phyloP scores from a whole-genome alignment of 2,329 filamentous ascomycete genomes.

The Pseudogymnoascus sp. region DNA sequence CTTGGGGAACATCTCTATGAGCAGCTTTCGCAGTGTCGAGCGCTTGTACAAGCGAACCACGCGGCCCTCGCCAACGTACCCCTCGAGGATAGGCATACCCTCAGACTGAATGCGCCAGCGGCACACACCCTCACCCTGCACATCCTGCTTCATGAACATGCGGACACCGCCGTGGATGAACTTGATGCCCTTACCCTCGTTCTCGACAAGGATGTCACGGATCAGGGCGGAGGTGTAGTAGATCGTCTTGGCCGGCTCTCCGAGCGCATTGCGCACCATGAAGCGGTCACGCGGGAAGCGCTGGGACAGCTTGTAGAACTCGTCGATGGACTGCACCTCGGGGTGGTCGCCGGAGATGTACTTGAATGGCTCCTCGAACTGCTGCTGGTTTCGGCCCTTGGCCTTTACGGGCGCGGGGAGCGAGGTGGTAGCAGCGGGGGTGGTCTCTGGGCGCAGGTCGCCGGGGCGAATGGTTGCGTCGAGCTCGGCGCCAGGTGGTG shows the following conservation, averaged over 20 bases:
- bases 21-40: slow-evolving; percentile 70
- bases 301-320: slow-evolving; percentile 76
- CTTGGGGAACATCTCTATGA: slow-evolving; percentile 96
- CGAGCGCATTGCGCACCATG: slow-evolving; percentile 89
- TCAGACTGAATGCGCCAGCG: slow-evolving; percentile 94
- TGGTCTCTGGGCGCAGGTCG: slow-evolving; percentile 17
- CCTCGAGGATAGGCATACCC: slow-evolving; percentile 82
- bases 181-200: slow-evolving; percentile 85
- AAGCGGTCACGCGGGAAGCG: slow-evolving; percentile 87
- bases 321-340: slow-evolving; percentile 67
- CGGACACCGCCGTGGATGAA: slow-evolving; percentile 96
- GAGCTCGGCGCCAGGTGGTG: slow-evolving; percentile 25
- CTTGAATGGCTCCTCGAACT: slow-evolving; percentile 86
- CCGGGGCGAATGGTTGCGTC: slow-evolving; percentile 23
- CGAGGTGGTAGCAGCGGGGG: slow-evolving; percentile 8
- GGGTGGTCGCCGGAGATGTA: slow-evolving; percentile 68
- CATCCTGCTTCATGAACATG: slow-evolving; percentile 98
- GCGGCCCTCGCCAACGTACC: slow-evolving; percentile 74
- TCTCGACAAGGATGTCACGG: slow-evolving; percentile 75
- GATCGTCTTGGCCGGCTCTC: slow-evolving; percentile 83
- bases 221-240: slow-evolving; percentile 89
- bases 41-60: slow-evolving; percentile 68
- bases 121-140: slow-evolving; percentile 77
- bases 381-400: slow-evolving; percentile 36
- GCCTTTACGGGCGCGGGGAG: slow-evolving; percentile 22